Base-by-base conservation (phyloP, 2,329 filamentous ascomycete species). In the Dissoconium aciculare region DNA sequence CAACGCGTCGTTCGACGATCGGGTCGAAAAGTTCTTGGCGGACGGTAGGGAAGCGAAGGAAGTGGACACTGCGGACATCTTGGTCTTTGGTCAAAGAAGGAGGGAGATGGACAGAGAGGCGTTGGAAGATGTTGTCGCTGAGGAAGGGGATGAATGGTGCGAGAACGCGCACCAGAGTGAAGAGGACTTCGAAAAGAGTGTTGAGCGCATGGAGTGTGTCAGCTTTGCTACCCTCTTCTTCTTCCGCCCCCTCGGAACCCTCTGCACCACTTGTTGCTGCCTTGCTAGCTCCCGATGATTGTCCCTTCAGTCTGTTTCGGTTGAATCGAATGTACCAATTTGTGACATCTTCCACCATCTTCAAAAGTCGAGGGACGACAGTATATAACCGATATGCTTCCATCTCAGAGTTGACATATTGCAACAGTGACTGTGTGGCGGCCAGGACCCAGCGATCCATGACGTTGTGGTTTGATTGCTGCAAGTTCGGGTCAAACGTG, bases 301-400 rank as follows among this genome's bases (percentile, higher is more conserved):
- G 49, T 26, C 85, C 85, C 71, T 93, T 94, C 43, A 93, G 66
- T 32, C 85, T 74, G 55, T 80, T 80, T 32, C 85, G 71, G 63
- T 94, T 94, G 64, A 93, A 91, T 38, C 84, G 72, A 54, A 94
- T 94, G 59, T 94, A 94, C 85, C 85, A 94, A 58, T 95, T 95
- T n/a, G 85, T 94, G 3, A 81, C 84, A 58, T 91, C 84, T 49
- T 94, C 87, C 42, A 94, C 91, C 48, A 92, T 51, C 37, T 52
- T 53, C 19, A 56, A 42, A 37, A 95, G 61, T 40, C 80, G 70
- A 5, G 85, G 85, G 26, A 93, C 84, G 26, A 95, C 87, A 1
- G 85, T 95, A 57, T 94, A 95, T 17, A 63, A 46, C 35, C 47
- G 56, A 67, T 69, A 66, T 64, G 73, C 74, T 31, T 67, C 67